These are phyloP conservation scores for Aspergillus quadricinctus DNA, from an alignment of 2,329 filamentous ascomycete species.

Conservation along the genomic window DNA sequence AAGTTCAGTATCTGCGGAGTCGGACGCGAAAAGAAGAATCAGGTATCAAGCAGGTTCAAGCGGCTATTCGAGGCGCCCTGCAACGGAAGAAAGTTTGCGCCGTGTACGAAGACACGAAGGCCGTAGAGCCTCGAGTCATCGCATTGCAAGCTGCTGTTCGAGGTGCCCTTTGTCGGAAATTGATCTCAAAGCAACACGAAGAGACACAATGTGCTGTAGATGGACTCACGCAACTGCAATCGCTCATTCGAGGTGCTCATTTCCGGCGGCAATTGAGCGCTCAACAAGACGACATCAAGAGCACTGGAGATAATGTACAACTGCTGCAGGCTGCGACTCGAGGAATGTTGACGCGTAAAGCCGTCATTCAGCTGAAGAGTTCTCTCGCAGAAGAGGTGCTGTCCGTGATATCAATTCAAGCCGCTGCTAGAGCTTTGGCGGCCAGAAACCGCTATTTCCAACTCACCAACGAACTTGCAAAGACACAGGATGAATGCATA, in stretches of 20 bases:
- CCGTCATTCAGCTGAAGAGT: constrained; percentile 20
- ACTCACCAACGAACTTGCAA: constrained; percentile 39
- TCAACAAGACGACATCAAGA: constrained; percentile 36
- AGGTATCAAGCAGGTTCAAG: constrained; percentile 50
- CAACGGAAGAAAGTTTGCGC: constrained; percentile 38
- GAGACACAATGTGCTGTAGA: constrained; percentile 44
- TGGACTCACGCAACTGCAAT: constrained; percentile 59
- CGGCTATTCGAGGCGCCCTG: constrained; percentile 50
- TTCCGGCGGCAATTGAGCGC: constrained; percentile 45
- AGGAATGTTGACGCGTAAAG: constrained; percentile 48
- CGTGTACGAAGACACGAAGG: constrained; percentile 59
- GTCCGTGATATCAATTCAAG: constrained; percentile 34
- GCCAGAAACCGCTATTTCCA: constrained; percentile 36
- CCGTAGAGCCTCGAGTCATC: constrained; percentile 60
- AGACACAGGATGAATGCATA: constrained; percentile 38
- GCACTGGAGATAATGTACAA: constrained; percentile 48
- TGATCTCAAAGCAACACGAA: constrained; percentile 17
- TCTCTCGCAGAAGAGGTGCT: constrained; percentile 23
- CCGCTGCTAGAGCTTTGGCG: constrained; percentile 31
- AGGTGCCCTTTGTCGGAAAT: constrained; percentile 43
- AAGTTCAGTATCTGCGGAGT: constrained; percentile 40
- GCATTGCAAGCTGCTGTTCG: constrained; percentile 54
- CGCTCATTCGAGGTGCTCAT: constrained; percentile 63
- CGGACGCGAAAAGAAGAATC: constrained; percentile 37
- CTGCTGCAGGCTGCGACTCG: constrained; percentile 57